Evolutionary conservation across 768 basidiomycete species (phyloP).

Genomic region (Melanogaster broomeanus): DNA sequence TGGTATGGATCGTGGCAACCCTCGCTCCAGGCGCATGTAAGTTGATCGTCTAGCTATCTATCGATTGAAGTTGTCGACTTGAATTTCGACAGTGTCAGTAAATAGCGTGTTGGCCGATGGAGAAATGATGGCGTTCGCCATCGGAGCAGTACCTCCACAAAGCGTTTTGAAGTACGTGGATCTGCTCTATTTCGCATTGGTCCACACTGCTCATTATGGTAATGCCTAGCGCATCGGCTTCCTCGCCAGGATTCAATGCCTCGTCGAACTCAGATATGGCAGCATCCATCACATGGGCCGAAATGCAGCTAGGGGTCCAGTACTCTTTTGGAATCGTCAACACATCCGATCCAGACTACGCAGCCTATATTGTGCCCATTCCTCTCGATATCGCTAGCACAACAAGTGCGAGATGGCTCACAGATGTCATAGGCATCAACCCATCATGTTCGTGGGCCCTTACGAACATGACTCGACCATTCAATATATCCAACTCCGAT

Average conservation of each 20-base stretch:
- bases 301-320: slow-evolving; percentile 23
- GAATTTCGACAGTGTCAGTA: slow-evolving; percentile 16
- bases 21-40: slow-evolving; percentile 27
- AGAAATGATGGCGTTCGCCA: slow-evolving; percentile 20
- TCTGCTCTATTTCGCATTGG: not conserved
- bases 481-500: slow-evolving; percentile 11
- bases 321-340: slow-evolving; percentile 20
- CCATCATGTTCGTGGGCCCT: slow-evolving; percentile 28
- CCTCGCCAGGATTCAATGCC: slow-evolving; percentile 1
- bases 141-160: slow-evolving; percentile 22
- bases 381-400: slow-evolving; percentile 18
- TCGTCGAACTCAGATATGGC: slow-evolving; percentile 11
- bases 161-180: slow-evolving; percentile 26
- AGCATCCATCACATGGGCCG: slow-evolving; percentile 25
- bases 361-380: slow-evolving; percentile 17
- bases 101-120: slow-evolving; percentile 22
- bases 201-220: not conserved
- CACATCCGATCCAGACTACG: slow-evolving; percentile 14
- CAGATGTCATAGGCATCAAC: slow-evolving; percentile 28
- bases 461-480: slow-evolving; percentile 25
- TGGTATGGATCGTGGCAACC: slow-evolving; percentile 16
- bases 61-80: not conserved
- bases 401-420: slow-evolving; percentile 27
- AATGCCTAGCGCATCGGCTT: slow-evolving; percentile 6
- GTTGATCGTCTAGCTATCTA: slow-evolving; percentile 2